phyloP scores from a whole-genome alignment of 306 rosid genomes.

The Echinosophora koreensis region DNA sequence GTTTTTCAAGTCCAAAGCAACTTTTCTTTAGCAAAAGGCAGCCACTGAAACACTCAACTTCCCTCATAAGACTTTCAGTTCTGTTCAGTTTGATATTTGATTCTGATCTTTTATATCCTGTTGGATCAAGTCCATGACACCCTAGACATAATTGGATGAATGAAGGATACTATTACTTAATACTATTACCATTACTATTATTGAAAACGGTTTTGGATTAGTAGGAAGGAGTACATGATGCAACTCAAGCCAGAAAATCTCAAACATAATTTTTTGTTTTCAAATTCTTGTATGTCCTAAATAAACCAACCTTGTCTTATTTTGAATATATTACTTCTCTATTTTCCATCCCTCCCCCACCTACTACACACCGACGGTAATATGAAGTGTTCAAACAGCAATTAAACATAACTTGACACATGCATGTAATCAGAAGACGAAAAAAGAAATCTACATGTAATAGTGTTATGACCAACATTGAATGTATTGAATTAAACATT shows the following conservation, averaged over 20 bases:
- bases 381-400: slow-evolving; percentile 36
- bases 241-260: slow-evolving; percentile 32
- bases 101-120: neutral
- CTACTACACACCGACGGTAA: too few relatives aligned
- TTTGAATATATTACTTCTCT: slow-evolving; percentile 21
- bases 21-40: slow-evolving; percentile 24
- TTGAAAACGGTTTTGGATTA: neutral
- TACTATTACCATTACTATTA: neutral
- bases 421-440: slow-evolving; percentile 31
- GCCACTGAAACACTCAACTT: slow-evolving; percentile 15
- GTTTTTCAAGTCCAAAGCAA: slow-evolving; percentile 33
- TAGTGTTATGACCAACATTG: neutral
- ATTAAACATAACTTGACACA: slow-evolving; percentile 31
- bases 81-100: slow-evolving; percentile 37
- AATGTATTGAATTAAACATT: slow-evolving; percentile 43
- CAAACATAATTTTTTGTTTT: slow-evolving; percentile 10
- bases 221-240: neutral
- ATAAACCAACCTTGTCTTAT: slow-evolving; percentile 20
- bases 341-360: slow-evolving; percentile 25
- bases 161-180: neutral
- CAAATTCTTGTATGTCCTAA: neutral
- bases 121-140: neutral
- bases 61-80: slow-evolving; percentile 14
- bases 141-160: slow-evolving; percentile 25
- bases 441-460: slow-evolving; percentile 27